These are phyloP conservation scores for Ephemerocybe angulata DNA, from an alignment of 768 basidiomycete genomes.

Conservation along the genomic window DNA sequence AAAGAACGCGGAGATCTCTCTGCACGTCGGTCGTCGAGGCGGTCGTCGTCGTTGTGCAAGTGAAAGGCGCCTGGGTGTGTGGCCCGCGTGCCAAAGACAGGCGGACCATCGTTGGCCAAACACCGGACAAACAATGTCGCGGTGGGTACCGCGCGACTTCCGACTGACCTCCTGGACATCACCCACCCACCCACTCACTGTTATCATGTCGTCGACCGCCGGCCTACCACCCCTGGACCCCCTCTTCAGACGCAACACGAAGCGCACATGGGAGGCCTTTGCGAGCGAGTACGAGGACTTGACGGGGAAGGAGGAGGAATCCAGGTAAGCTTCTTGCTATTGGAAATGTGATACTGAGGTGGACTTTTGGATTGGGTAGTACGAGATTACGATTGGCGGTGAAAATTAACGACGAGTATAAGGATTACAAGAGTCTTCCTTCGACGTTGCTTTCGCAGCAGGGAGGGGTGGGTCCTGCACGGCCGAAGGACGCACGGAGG, in stretches of 20 bases:
- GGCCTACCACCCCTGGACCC: conserved; percentile 65
- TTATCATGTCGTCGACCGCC: conserved; percentile 39
- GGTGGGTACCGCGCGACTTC: neutral
- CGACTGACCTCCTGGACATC: neutral
- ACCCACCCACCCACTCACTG: neutral
- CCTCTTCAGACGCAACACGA: conserved; percentile 59
- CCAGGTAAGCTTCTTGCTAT: conserved; percentile 46
- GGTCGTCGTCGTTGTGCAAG: neutral
- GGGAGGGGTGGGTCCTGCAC: conserved; percentile 73
- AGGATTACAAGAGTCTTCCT: conserved; percentile 81
- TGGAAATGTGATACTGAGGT: neutral
- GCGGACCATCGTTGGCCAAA: conserved; percentile 1
- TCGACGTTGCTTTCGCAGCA: conserved; percentile 78
- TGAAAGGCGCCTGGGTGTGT: neutral
- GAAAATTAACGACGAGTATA: conserved; percentile 89
- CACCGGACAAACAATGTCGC: conserved; percentile 5
- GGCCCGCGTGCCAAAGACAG: conserved; percentile 6
- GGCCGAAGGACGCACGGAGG: conserved; percentile 57
- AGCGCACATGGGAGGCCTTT: conserved; percentile 71
- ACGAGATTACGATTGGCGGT: conserved; percentile 71
- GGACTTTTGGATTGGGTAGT: conserved; percentile 30
- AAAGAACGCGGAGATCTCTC: no score
- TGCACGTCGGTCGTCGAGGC: neutral
- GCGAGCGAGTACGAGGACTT: conserved; percentile 50
- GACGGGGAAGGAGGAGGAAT: conserved; percentile 66